Conservation (phyloP, 176 grass and related monocot species). For the Bromus sterilis region DNA sequence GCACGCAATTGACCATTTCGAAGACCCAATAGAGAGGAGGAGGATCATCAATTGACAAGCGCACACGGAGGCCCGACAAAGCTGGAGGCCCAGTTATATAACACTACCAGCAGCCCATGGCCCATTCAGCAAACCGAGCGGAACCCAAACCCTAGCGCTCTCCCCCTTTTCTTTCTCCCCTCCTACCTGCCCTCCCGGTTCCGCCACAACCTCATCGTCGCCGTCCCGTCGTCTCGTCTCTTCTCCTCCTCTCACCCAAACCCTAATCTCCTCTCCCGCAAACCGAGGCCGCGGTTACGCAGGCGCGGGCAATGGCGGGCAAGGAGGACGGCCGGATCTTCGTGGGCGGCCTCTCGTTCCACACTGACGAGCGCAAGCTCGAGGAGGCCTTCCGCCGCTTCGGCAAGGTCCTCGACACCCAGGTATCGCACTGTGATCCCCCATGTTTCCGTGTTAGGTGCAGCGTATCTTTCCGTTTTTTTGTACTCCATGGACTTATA, state of each 20-base stretch:
- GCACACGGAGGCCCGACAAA: background rate
- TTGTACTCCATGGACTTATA: no score
- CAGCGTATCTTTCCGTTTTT: background rate
- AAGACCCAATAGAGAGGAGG: no score
- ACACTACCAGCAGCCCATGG: background rate
- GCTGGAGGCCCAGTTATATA: background rate
- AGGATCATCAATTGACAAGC: no score
- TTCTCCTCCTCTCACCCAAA: background rate
- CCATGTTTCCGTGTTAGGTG: background rate
- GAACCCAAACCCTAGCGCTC: background rate
- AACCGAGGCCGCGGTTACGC: background rate
- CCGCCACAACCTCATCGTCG: background rate
- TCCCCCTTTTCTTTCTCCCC: background rate
- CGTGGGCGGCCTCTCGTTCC: constrained; percentile 69
- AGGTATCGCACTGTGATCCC: constrained; percentile 21
- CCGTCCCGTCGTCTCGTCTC: no score
- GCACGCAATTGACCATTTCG: no score
- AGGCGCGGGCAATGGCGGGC: constrained; percentile 30
- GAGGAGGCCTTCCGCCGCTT: constrained; percentile 63
- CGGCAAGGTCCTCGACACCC: constrained; percentile 74
- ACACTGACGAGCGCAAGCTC: constrained; percentile 65
- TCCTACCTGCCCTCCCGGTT: background rate
- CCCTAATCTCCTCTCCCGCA: background rate
- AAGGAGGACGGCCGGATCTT: constrained; percentile 87
- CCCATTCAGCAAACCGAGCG: background rate